Percentiles rank a stretch among this genome's conserved stretches.
These are phyloP conservation scores for Plasmodium malariae DNA, from an alignment of 169 alveolate species.

Conservation along the genomic window DNA sequence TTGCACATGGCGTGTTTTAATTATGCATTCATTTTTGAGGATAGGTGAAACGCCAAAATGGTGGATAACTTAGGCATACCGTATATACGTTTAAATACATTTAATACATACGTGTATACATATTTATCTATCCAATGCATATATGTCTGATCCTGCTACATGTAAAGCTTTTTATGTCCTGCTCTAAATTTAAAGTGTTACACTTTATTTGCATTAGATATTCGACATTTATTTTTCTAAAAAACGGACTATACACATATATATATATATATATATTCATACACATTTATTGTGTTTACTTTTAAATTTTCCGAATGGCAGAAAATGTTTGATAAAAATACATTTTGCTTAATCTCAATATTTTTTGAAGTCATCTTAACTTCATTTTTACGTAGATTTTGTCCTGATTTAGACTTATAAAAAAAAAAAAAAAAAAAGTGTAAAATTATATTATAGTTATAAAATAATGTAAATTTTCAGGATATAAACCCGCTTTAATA, in stretches of 20 bases:
- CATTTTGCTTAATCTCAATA: conserved; percentile 60
- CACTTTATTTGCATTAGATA: no score
- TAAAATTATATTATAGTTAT: conserved; percentile 4
- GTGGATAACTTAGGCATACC: no score
- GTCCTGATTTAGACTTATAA: neutral
- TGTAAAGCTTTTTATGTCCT: neutral
- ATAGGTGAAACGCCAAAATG: no score
- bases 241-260: neutral
- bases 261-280: neutral
- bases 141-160: neutral
- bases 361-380: conserved; percentile 56
- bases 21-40: neutral
- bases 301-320: conserved; percentile 73
- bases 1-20: conserved; percentile 15
- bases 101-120: no score
- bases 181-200: no score
- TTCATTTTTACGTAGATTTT: conserved; percentile 32
- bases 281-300: no score
- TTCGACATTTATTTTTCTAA: conserved; percentile 15
- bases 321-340: conserved; percentile 65
- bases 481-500: conserved; percentile 4
- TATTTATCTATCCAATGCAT: no score
- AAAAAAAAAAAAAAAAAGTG: neutral
- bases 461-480: neutral
- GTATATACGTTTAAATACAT: no score